phyloP scores from a whole-genome alignment of 148 eudicot species.

The Polygonum aviculare region DNA sequence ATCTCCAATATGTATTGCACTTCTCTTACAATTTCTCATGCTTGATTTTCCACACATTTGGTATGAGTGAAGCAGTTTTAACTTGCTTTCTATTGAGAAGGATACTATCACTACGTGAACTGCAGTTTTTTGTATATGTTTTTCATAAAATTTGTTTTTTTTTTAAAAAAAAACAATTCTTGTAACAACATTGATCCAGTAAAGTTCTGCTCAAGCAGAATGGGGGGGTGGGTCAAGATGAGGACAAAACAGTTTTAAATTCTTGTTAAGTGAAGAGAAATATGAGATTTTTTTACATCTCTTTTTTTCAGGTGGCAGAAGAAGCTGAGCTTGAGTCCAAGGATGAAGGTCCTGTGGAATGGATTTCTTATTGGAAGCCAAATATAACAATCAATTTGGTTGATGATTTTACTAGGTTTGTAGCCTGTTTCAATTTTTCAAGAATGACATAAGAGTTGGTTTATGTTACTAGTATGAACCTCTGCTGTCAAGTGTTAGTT shows the following conservation, averaged over 20 bases:
- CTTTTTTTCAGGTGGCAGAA: constrained; percentile 43
- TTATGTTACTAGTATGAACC: background rate
- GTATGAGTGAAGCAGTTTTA: background rate
- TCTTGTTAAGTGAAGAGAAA: background rate
- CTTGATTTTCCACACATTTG: background rate
- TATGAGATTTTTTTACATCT: background rate
- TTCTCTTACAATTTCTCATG: background rate
- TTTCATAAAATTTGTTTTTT: background rate
- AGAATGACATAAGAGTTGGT: background rate
- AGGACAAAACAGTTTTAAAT: no score
- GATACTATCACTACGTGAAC: background rate
- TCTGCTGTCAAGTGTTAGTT: background rate
- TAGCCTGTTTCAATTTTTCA: background rate
- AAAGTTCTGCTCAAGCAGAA: no score
- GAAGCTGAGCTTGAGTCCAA: constrained; percentile 37
- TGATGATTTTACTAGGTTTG: constrained; percentile 87
- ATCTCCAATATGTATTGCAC: background rate
- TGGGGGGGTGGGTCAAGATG: no score
- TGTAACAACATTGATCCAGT: no score
- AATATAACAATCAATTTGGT: constrained; percentile 85
- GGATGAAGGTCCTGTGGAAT: constrained; percentile 69
- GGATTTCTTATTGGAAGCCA: constrained; percentile 96
- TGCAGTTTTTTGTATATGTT: background rate
- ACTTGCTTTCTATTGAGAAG: background rate
- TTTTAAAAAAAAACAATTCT: background rate